These are phyloP conservation scores for Pugionium dolabratum DNA, from an alignment of 345 rosid species.

Conservation along the genomic window DNA sequence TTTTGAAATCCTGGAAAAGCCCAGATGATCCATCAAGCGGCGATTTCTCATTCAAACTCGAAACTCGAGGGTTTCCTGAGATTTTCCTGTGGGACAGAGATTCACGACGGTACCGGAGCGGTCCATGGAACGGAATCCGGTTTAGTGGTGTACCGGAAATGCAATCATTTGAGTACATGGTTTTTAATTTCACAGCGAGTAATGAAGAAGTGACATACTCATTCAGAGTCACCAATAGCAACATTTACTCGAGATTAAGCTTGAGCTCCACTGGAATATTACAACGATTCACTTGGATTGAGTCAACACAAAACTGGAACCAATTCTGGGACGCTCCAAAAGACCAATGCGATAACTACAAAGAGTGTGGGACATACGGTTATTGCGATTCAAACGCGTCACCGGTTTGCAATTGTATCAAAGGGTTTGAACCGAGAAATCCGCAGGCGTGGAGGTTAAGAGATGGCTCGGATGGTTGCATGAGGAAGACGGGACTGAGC, in stretches of 20 bases:
- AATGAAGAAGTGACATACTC: constrained; percentile 53
- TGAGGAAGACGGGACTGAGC: constrained; percentile 49
- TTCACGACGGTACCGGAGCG: constrained; percentile 46
- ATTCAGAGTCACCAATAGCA: constrained; percentile 31
- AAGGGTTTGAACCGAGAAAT: constrained; percentile 63
- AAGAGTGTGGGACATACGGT: constrained; percentile 66
- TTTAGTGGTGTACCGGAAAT: constrained; percentile 86
- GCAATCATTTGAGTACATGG: constrained; percentile 51
- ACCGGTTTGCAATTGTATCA: constrained; percentile 69
- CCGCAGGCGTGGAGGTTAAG: constrained; percentile 55
- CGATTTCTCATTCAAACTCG: constrained; percentile 51
- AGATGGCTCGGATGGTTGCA: constrained; percentile 73
- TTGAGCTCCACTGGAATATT: constrained; percentile 51
- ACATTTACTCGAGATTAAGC: constrained; percentile 52
- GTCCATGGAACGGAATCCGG: constrained; percentile 72
- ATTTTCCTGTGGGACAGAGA: constrained; percentile 43
- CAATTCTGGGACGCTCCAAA: constrained; percentile 79
- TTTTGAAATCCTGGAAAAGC: constrained; percentile 59
- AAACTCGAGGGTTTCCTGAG: constrained; percentile 68
- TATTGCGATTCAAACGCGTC: constrained; percentile 68
- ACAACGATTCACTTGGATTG: constrained; percentile 60
- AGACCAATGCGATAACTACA: constrained; percentile 74
- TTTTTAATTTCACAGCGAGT: constrained; percentile 43
- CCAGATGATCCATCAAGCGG: constrained; percentile 64
- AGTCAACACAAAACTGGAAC: constrained; percentile 49